Evolutionary conservation across 768 basidiomycete genomes (phyloP), one percentile per base, ranked within the genome.

Genomic region (Leucosporidium scottii): DNA sequence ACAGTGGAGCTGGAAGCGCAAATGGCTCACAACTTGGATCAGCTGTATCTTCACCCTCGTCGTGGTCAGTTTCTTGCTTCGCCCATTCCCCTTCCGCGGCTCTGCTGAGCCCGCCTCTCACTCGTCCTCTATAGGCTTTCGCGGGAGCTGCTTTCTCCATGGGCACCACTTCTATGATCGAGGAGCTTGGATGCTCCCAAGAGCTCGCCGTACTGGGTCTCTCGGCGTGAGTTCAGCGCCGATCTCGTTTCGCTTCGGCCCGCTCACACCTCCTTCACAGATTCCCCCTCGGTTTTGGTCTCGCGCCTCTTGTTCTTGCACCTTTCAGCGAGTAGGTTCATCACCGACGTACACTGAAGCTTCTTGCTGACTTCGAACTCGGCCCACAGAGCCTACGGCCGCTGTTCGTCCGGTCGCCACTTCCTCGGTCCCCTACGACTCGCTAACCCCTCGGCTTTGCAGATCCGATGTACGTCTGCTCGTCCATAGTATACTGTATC

Each of bases 221-320:
- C 30, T 74, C 69, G 39, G 69, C 74, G 61, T 79, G 49, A 15
- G 71, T 65, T 17, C 1, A 4, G 30, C 31, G 10, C 25, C 27
- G 5, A 20, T 1, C 36, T 20, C 30, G 20, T 13, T 23, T 18
- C 61, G 56, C 59, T 25, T 23, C 4, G 18, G 5, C 10, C 20
- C 69, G 49, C 67, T 62, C 18, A 71, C 65, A 53, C 67, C 48
- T 39, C n/a, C n/a, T 4, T 20, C 27, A 6, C 65, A 66, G 65
- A 1, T 58, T 58, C 28, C 48, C 39, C 9, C 58, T 48, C 21
- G 76, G 75, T 1, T 78, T 78, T 44, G 77, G 70, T 1, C 68
- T 77, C 25, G 75, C 74, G 0, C 78, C 78, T 3, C 68, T 79
- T 59, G 59, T 77, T 1, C 69, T 77, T 13, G 77, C 77, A 0